Percentiles rank a stretch among this genome's conserved stretches.
phyloP scores from a whole-genome alignment of 148 eudicot genomes.

The Persicaria tinctoria region DNA sequence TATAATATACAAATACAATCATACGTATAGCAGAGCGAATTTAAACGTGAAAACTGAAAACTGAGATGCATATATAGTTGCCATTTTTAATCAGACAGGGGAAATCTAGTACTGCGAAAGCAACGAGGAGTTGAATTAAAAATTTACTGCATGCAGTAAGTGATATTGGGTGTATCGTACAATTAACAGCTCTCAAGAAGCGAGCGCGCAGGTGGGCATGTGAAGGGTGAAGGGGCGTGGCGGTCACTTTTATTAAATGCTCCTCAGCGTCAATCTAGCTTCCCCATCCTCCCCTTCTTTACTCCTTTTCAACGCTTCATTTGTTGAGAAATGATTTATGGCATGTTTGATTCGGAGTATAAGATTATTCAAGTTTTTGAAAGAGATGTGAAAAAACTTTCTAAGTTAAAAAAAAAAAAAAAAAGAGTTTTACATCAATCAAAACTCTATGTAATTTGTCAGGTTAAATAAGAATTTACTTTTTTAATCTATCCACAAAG shows the following conservation, averaged over 20 bases:
- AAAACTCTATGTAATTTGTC: too few relatives aligned
- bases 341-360: too few relatives aligned
- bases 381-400: too few relatives aligned
- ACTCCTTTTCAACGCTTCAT: not conserved
- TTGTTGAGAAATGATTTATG: too few relatives aligned
- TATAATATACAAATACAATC: too few relatives aligned
- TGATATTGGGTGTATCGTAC: not conserved
- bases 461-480: too few relatives aligned
- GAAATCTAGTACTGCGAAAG: not conserved
- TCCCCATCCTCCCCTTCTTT: not conserved
- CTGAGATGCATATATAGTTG: not conserved
- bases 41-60: not conserved
- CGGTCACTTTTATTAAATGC: constrained; percentile 1
- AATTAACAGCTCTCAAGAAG: not conserved
- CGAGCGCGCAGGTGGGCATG: constrained; percentile 1
- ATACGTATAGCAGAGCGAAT: not conserved
- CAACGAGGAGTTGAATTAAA: not conserved
- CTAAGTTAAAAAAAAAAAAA: too few relatives aligned
- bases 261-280: constrained; percentile 10
- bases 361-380: too few relatives aligned
- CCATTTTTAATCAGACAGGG: not conserved
- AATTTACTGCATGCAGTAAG: not conserved
- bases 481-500: too few relatives aligned
- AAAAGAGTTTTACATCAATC: too few relatives aligned
- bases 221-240: not conserved